phyloP scores from a whole-genome alignment of 177 flowering plant species.

The Tripterygium wilfordii region DNA sequence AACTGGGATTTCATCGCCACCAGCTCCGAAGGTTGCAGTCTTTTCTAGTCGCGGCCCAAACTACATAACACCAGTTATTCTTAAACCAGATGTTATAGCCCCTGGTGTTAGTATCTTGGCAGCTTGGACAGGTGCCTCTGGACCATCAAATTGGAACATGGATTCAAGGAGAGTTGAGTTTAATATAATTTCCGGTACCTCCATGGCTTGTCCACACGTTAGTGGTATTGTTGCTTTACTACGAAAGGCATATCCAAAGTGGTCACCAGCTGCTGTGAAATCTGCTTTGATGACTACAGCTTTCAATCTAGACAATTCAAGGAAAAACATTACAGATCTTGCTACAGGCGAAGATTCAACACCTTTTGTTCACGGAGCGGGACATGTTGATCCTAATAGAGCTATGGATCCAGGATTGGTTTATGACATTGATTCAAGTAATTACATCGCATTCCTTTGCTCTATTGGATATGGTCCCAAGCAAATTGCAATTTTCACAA shows the following conservation, averaged over 20 bases:
- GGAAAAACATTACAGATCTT: constrained; percentile 54
- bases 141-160: constrained; percentile 68
- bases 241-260: constrained; percentile 52
- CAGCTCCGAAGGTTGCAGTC: constrained; percentile 80
- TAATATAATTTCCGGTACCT: constrained; percentile 84
- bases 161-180: constrained; percentile 80
- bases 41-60: constrained; percentile 95
- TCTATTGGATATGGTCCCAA: constrained; percentile 48
- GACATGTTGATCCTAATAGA: constrained; percentile 83
- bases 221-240: constrained; percentile 91
- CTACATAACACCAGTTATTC: constrained; percentile 55
- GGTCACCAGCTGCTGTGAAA: constrained; percentile 80
- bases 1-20: constrained; percentile 42
- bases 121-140: constrained; percentile 71
- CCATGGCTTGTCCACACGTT: constrained; percentile 93
- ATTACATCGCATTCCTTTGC: constrained; percentile 72
- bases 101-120: constrained; percentile 91
- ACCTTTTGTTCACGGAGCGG: constrained; percentile 75
- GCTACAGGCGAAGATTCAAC: constrained; percentile 64
- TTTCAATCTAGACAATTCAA: constrained; percentile 50
- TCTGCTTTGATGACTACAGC: constrained; percentile 93
- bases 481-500: constrained; percentile 41
- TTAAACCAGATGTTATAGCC: constrained; percentile 94
- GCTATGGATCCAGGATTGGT: constrained; percentile 84
- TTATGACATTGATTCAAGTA: constrained; percentile 43